phyloP scores from a whole-genome alignment of 345 rosid species.

The Salix purpurea region DNA sequence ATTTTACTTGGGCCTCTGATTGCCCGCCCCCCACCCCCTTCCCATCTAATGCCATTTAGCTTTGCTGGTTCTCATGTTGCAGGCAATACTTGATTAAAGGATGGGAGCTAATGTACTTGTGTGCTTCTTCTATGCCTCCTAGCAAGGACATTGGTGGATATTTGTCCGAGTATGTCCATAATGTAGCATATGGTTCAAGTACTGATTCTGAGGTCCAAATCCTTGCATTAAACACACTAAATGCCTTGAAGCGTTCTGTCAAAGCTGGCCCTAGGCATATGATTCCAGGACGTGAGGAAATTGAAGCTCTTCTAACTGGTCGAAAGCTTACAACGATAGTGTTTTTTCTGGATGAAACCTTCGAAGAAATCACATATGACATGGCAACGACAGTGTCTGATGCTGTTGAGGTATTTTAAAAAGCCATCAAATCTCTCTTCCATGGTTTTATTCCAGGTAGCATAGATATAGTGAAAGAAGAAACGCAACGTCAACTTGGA shows the following conservation, averaged over 20 bases:
- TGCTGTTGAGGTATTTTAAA: constrained; percentile 81
- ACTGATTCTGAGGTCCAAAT: constrained; percentile 72
- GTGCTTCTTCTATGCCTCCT: constrained; percentile 98
- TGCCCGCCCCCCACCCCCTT: neutral
- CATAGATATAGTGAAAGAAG: neutral
- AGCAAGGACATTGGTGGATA: constrained; percentile 94
- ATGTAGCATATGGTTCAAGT: constrained; percentile 59
- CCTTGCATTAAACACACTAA: constrained; percentile 76
- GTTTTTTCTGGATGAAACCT: constrained; percentile 93
- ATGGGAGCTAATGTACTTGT: constrained; percentile 93
- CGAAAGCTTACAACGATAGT: constrained; percentile 91
- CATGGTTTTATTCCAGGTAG: constrained; percentile 1
- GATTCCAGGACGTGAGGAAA: constrained; percentile 91
- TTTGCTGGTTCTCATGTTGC: constrained; percentile 15
- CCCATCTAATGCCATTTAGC: constrained; percentile 6
- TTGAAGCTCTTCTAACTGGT: constrained; percentile 83
- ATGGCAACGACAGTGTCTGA: constrained; percentile 94
- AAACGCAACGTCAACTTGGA: neutral
- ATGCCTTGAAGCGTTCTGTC: constrained; percentile 83
- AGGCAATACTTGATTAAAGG: constrained; percentile 84
- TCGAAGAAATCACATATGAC: constrained; percentile 94
- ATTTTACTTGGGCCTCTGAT: neutral
- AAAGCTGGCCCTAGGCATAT: constrained; percentile 92
- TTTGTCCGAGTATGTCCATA: constrained; percentile 85
- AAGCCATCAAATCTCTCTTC: neutral